Conservation (phyloP, 257 asterid genomes). For the Oldenlandia corymbosa region DNA sequence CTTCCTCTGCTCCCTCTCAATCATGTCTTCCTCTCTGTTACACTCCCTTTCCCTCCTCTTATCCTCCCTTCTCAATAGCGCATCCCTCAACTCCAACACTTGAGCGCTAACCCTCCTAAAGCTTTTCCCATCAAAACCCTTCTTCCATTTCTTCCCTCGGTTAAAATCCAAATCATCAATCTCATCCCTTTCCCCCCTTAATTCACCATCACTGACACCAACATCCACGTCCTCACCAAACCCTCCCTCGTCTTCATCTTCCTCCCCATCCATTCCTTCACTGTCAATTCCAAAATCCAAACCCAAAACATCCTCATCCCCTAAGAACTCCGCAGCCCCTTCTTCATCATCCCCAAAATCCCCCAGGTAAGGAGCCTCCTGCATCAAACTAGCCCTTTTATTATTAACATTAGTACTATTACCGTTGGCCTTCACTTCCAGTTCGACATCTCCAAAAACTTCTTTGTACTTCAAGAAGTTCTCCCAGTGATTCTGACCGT, state of each 20-base stretch:
- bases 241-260: conserved; percentile 20
- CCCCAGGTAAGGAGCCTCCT: conserved; percentile 1
- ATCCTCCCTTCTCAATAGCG: conserved; percentile 60
- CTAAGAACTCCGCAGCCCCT: conserved; percentile 24
- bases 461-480: conserved; percentile 77
- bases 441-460: conserved; percentile 84
- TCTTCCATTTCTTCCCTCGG: conserved; percentile 30
- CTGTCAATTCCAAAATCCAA: conserved; percentile 49
- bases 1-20: conserved; percentile 33
- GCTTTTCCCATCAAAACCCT: conserved; percentile 39
- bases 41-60: conserved; percentile 71
- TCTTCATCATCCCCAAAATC: conserved; percentile 42
- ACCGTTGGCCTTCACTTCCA: conserved; percentile 30
- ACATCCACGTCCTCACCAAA: conserved; percentile 24
- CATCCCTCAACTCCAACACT: conserved; percentile 59
- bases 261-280: conserved; percentile 50
- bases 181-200: conserved; percentile 31
- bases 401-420: conserved; percentile 1
- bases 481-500: conserved; percentile 91
- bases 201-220: conserved; percentile 27
- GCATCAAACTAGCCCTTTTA: conserved; percentile 4
- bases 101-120: conserved; percentile 47
- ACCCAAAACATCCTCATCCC: conserved; percentile 16
- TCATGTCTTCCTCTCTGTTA: conserved; percentile 36
- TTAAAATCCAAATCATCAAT: conserved; percentile 25